A percentile compares a stretch with the other conserved stretches of the same genome.
These are phyloP conservation scores for Verticillium alfalfae DNA, from an alignment of 2,329 filamentous ascomycete genomes.

Conservation along the genomic window DNA sequence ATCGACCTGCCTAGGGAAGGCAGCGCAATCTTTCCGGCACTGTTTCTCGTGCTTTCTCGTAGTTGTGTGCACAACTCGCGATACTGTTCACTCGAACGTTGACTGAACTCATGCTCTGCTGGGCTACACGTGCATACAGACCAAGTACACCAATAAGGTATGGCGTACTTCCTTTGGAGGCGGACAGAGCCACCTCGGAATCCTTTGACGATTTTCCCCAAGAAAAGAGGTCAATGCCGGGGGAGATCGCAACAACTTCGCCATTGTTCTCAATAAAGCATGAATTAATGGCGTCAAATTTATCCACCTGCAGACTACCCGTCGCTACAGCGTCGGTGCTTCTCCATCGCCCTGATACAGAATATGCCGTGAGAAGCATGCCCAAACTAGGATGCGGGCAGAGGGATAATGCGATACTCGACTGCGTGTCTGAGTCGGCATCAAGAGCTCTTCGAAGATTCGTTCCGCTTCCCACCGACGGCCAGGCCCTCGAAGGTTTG, in stretches of 20 bases:
- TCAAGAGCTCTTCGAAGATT: too few species aligned
- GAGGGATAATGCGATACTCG: too few species aligned
- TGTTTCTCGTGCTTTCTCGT: conserved; percentile 87
- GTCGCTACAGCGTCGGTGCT: too few species aligned
- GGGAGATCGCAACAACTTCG: conserved; percentile 80
- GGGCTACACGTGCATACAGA: conserved; percentile 61
- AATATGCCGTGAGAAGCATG: too few species aligned
- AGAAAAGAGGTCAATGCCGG: conserved; percentile 75
- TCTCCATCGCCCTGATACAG: too few species aligned
- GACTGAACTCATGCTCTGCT: conserved; percentile 65
- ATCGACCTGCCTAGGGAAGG: conserved; percentile 11
- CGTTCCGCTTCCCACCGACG: background rate
- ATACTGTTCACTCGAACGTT: conserved; percentile 74
- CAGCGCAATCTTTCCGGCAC: conserved; percentile 49
- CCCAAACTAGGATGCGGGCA: too few species aligned
- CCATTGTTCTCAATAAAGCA: conserved; percentile 56
- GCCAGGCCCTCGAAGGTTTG: conserved; percentile 21
- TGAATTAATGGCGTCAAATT: background rate
- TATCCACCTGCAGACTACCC: too few species aligned
- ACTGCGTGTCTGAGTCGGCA: background rate
- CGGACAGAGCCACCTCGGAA: conserved; percentile 22
- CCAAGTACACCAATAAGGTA: conserved; percentile 74
- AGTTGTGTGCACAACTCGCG: conserved; percentile 87
- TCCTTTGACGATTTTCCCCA: conserved; percentile 45
- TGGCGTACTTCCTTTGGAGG: conserved; percentile 87